Percentiles rank a stretch among this genome's conserved stretches.
Conservation (phyloP, 1,284 basidiomycete genomes). For the Gymnopus androsaceus region DNA sequence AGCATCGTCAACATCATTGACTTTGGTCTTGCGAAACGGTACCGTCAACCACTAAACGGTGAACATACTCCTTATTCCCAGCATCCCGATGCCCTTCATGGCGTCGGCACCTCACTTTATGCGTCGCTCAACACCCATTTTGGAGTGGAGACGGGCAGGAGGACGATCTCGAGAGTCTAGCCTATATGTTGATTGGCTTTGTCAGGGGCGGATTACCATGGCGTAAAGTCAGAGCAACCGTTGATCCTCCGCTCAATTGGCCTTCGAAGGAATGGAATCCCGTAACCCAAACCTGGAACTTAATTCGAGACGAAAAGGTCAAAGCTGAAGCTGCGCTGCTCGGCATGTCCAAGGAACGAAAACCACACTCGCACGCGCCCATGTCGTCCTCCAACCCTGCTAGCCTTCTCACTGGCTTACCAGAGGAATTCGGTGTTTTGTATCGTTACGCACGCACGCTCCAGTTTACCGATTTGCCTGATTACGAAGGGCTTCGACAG, state of each 20-base stretch:
- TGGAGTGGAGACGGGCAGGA: slow-evolving; percentile 85
- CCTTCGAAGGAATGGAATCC: slow-evolving; percentile 49
- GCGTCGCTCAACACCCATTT: slow-evolving; percentile 95
- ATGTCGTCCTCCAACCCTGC: slow-evolving; percentile 6
- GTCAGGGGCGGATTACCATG: slow-evolving; percentile 88
- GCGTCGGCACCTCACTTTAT: slow-evolving; percentile 92
- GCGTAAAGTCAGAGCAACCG: slow-evolving; percentile 76
- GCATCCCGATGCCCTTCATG: slow-evolving; percentile 86
- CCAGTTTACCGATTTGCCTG: slow-evolving; percentile 88
- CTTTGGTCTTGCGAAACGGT: slow-evolving; percentile 97
- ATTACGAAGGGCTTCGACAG: slow-evolving; percentile 84
- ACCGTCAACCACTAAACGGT: slow-evolving; percentile 84
- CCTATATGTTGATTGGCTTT: slow-evolving; percentile 94
- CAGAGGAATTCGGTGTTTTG: slow-evolving; percentile 86
- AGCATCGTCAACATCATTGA: slow-evolving; percentile 76
- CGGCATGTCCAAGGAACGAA: slow-evolving; percentile 3
- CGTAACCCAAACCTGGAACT: slow-evolving; percentile 80
- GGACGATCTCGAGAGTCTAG: slow-evolving; percentile 93
- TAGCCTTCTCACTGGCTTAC: slow-evolving; percentile 80
- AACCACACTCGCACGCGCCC: slow-evolving; percentile 1
- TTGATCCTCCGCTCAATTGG: slow-evolving; percentile 55
- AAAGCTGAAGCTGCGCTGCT: slow-evolving; percentile 45
- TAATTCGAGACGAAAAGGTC: slow-evolving; percentile 70
- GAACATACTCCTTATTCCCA: slow-evolving; percentile 91
- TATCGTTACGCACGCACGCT: slow-evolving; percentile 85